Percentiles rank a stretch among this genome's conserved stretches.
Evolutionary conservation across 2,329 filamentous ascomycete species (phyloP).

Genomic region (Nemania diffusa): DNA sequence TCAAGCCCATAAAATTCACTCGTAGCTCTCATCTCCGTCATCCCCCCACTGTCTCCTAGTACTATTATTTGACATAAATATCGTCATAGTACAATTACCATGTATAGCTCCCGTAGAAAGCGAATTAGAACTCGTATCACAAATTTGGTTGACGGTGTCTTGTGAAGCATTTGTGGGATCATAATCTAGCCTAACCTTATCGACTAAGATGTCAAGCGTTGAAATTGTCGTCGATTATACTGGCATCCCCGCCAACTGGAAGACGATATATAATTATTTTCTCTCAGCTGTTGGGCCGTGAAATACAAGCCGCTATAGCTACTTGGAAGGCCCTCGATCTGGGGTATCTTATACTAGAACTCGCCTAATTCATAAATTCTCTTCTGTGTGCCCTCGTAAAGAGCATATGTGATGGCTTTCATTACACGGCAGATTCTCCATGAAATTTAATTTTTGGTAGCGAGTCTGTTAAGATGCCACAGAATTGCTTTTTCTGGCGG

Average conservation of each 20-base stretch:
- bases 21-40: too few relatives aligned
- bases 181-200: too few relatives aligned
- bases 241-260: neutral
- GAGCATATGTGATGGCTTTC: conserved; percentile 1
- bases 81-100: too few relatives aligned
- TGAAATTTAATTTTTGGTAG: conserved; percentile 1
- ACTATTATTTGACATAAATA: too few relatives aligned
- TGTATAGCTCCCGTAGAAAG: too few relatives aligned
- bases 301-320: neutral
- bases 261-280: neutral
- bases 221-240: too few relatives aligned
- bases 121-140: too few relatives aligned
- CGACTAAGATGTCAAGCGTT: too few relatives aligned
- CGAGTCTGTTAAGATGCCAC: neutral
- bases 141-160: too few relatives aligned
- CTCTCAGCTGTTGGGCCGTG: neutral
- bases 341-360: neutral
- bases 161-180: too few relatives aligned
- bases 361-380: neutral
- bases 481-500: neutral
- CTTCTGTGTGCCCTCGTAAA: conserved; percentile 1
- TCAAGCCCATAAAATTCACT: too few relatives aligned
- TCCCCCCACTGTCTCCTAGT: too few relatives aligned
- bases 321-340: neutral
- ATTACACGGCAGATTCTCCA: conserved; percentile 8